Evolutionary conservation across 2,329 filamentous ascomycete genomes (phyloP), one percentile per base, ranked within the genome.

Genomic region (Raffaelea ambrosiae): DNA sequence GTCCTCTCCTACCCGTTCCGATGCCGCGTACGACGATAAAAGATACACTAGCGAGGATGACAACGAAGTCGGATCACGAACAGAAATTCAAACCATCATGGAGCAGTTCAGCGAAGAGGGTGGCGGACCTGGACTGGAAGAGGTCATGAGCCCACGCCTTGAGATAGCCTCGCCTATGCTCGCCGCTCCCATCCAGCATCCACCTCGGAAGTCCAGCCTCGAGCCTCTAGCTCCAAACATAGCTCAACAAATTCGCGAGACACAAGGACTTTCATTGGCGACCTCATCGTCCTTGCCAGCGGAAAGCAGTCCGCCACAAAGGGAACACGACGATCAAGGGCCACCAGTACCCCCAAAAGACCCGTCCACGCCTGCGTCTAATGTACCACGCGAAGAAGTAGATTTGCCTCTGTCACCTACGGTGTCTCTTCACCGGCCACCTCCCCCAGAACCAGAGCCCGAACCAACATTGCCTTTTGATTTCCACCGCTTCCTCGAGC

Each of bases 21-120:
- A 78, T 56, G 69, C 68, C 26, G 74, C 66, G 7, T 74, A 77
- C 53, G n/a, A n/a, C n/a, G n/a, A 81, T 44, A 77, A 72, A 55
- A 67, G 66, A 50, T 74, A 73, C 47, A 55, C 71, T 33, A 82
- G 74, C 56, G 81, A 83, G 58, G 80, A 81, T 58, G 76, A 80
- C 47, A 76, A 79, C 20, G 82, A 89, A 43, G 77, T 78, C 44
- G 81, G 80, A 45, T 88, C 86, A 1, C 79, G 81, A 50, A 83
- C 84, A 5, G 93, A 98, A 68, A 96, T 98, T 51, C 88, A 96
- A 66, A 95, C 79, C 61, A 97, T 98, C 63, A 97, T 98, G 88
- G 88, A 88, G 53, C 93, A 97, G 66, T 97, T 97, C 58, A 83
- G 85, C 56, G 82, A 87, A 59, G 80, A 80, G 44, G 80, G 80